Conservation (phyloP, 495 filamentous ascomycete species). For the Podospora sp. region DNA sequence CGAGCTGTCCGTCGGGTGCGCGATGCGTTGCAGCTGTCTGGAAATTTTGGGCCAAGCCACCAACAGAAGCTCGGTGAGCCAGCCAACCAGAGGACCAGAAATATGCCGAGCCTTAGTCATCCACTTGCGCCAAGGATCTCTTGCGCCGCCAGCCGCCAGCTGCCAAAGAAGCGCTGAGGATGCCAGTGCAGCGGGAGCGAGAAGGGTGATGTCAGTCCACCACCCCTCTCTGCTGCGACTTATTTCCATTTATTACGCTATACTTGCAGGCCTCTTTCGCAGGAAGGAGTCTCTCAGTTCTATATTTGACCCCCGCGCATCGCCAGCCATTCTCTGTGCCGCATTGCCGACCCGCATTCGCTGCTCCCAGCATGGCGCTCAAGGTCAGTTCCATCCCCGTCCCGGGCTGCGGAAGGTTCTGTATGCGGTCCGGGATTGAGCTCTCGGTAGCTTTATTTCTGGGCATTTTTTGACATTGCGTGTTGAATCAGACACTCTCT, state of each 20-base stretch:
- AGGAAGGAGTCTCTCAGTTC: neutral
- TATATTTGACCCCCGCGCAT: neutral
- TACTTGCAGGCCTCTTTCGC: neutral
- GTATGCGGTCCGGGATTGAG: no score
- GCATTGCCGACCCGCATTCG: neutral
- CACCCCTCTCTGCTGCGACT: neutral
- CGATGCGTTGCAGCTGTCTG: neutral
- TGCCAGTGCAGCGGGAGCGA: no score
- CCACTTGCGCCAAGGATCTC: neutral
- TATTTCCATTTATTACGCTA: neutral
- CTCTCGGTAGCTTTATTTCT: neutral
- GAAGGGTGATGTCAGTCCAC: constrained; percentile 31
- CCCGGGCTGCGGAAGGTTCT: no score
- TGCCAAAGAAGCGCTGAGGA: neutral
- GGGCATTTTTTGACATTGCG: neutral
- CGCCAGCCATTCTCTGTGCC: no score
- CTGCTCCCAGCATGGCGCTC: constrained; percentile 43
- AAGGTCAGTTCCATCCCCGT: constrained; percentile 41
- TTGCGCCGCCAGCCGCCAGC: neutral
- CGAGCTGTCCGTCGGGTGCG: neutral
- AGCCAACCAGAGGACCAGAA: neutral
- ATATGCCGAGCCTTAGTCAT: constrained; percentile 9
- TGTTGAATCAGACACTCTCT: constrained; percentile 67
- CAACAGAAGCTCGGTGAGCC: neutral
- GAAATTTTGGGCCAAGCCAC: neutral